A percentile compares a stretch with the other conserved stretches of the same genome.
Evolutionary conservation across 495 filamentous ascomycete species (phyloP).

Genomic region (Xylaria cubensis): DNA sequence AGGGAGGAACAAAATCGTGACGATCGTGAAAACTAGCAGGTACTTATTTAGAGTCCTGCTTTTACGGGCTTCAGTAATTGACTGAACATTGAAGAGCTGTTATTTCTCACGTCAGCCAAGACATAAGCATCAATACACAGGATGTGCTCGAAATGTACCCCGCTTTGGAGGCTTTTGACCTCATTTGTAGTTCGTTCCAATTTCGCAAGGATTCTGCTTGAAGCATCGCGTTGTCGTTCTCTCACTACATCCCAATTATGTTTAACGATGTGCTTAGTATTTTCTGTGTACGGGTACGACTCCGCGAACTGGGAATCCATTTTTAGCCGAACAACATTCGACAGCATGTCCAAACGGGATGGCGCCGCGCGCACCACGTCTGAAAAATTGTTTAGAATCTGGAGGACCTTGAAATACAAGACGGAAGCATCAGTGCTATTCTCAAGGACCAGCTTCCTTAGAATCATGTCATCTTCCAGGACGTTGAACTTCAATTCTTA

Average conservation of each 20-base stretch:
- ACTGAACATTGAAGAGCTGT: slow-evolving; percentile 4
- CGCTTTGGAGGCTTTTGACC: slow-evolving; percentile 6
- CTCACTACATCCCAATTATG: slow-evolving; percentile 5
- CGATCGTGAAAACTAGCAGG: slow-evolving; percentile 7
- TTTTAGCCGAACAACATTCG: too few species aligned
- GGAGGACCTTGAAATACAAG: slow-evolving; percentile 1
- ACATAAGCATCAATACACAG: not conserved
- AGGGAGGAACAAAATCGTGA: slow-evolving; percentile 12
- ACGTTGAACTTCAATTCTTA: not conserved
- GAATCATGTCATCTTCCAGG: not conserved
- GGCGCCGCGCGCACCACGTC: not conserved
- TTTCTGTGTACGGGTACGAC: not conserved
- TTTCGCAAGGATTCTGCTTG: not conserved
- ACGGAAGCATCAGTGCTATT: not conserved
- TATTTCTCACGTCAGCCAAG: not conserved
- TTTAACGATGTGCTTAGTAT: not conserved
- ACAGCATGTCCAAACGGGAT: not conserved
- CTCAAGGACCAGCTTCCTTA: not conserved
- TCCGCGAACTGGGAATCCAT: too few species aligned
- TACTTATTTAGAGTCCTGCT: slow-evolving; percentile 1
- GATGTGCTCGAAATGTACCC: not conserved
- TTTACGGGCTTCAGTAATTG: slow-evolving; percentile 5
- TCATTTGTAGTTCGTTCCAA: slow-evolving; percentile 4
- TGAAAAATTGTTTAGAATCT: slow-evolving; percentile 2
- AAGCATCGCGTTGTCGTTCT: not conserved